phyloP scores from a whole-genome alignment of 768 basidiomycete species.

The Ephemerocybe angulata region DNA sequence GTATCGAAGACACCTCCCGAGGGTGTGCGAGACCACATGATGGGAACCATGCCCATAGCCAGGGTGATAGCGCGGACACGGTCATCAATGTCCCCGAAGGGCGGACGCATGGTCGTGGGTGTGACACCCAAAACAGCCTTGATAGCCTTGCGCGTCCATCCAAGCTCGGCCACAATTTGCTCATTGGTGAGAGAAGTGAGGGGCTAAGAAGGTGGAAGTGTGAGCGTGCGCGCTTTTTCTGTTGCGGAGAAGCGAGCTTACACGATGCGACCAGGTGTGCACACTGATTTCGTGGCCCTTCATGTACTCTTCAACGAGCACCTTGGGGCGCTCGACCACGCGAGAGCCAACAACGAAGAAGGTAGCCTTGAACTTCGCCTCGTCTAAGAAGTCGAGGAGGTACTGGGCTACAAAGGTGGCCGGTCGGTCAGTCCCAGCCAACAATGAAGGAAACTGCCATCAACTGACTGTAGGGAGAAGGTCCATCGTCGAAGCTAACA shows the following conservation, averaged over 20 bases:
- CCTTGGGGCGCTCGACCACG: conserved; percentile 69
- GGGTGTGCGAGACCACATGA: conserved; percentile 81
- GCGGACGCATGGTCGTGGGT: conserved; percentile 75
- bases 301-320: conserved; percentile 81
- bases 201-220: too few relatives aligned
- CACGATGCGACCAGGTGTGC: conserved; percentile 89
- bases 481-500: conserved; percentile 86
- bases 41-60: conserved; percentile 88
- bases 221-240: too few relatives aligned
- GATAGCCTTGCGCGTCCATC: conserved; percentile 88
- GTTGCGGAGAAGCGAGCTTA: too few relatives aligned
- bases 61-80: conserved; percentile 87
- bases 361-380: conserved; percentile 67
- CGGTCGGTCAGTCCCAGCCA: too few relatives aligned
- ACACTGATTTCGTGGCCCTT: conserved; percentile 75
- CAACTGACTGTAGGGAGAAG: conserved; percentile 77
- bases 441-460: too few relatives aligned
- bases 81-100: conserved; percentile 85
- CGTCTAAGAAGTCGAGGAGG: conserved; percentile 66
- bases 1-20: conserved; percentile 40
- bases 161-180: conserved; percentile 89
- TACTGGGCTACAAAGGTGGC: too few relatives aligned
- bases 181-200: conserved; percentile 71
- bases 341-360: conserved; percentile 92
- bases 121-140: conserved; percentile 70